These are phyloP conservation scores for Russula sp. DNA, from an alignment of 768 basidiomycete species.

Conservation along the genomic window DNA sequence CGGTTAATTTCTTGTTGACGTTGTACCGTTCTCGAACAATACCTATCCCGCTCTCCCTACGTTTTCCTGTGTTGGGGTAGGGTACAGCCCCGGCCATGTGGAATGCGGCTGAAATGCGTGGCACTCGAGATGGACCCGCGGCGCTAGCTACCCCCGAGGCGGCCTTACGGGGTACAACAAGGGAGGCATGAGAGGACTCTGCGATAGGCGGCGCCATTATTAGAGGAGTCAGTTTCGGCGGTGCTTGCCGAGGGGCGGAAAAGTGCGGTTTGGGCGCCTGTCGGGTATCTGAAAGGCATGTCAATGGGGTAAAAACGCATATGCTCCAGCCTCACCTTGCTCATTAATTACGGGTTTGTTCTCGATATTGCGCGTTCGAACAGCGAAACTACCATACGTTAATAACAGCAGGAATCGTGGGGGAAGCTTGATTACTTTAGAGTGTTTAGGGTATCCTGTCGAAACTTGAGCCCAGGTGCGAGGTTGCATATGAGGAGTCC, in stretches of 20 bases:
- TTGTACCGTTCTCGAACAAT: slow-evolving; percentile 14
- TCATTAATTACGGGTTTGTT: slow-evolving; percentile 77
- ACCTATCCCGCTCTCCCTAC: slow-evolving; percentile 22
- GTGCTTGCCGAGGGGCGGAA: slow-evolving; percentile 48
- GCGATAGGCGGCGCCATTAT: slow-evolving; percentile 2
- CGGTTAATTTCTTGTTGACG: slow-evolving; percentile 38
- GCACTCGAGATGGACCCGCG: slow-evolving; percentile 22
- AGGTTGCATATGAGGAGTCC: slow-evolving; percentile 84
- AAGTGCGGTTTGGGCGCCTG: slow-evolving; percentile 57
- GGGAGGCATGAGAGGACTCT: slow-evolving; percentile 25
- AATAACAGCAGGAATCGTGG: neutral
- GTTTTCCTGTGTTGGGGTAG: slow-evolving; percentile 16
- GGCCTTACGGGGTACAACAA: slow-evolving; percentile 21
- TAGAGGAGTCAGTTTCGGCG: slow-evolving; percentile 39
- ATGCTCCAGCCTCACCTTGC: slow-evolving; percentile 40
- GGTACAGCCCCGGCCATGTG: slow-evolving; percentile 15
- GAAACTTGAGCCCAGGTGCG: slow-evolving; percentile 74
- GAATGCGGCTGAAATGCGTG: slow-evolving; percentile 17
- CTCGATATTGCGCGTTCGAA: slow-evolving; percentile 80
- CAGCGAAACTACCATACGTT: slow-evolving; percentile 52
- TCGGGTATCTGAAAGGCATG: slow-evolving; percentile 44
- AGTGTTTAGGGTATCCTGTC: slow-evolving; percentile 85
- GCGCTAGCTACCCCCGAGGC: neutral
- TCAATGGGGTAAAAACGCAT: neutral
- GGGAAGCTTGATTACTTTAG: slow-evolving; percentile 55